Evolutionary conservation across 352 stramenopile species (phyloP).

Genomic region (Phytopythium montanum): DNA sequence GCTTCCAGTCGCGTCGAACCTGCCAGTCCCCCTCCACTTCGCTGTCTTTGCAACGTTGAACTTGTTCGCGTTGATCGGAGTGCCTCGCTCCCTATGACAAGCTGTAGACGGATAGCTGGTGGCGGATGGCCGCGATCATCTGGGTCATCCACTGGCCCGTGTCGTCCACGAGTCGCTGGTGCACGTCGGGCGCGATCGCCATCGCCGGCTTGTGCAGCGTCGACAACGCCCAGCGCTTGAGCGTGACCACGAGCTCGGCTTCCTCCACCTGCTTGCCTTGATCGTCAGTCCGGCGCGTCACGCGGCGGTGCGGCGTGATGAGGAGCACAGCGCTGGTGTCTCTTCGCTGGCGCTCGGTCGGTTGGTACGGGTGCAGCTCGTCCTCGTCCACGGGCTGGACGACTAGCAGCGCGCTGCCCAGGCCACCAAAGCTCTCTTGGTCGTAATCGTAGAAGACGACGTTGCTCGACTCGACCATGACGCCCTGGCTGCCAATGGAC

Average conservation of each 20-base stretch:
- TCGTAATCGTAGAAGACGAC: slow-evolving; percentile 18
- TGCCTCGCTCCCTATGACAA: slow-evolving; percentile 8
- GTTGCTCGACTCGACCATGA: slow-evolving; percentile 23
- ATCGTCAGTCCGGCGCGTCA: neutral
- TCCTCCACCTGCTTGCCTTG: slow-evolving; percentile 9
- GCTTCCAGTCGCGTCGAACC: neutral
- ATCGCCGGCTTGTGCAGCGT: slow-evolving; percentile 27
- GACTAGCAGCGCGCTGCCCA: slow-evolving; percentile 5
- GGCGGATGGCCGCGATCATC: slow-evolving; percentile 6
- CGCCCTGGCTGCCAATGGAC: slow-evolving; percentile 15
- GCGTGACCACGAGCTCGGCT: slow-evolving; percentile 24
- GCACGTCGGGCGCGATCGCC: slow-evolving; percentile 13
- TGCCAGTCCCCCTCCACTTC: neutral
- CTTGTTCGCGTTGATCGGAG: neutral
- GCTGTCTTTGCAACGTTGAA: neutral
- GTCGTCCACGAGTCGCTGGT: slow-evolving; percentile 5
- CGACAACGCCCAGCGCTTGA: slow-evolving; percentile 25
- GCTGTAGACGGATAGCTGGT: slow-evolving; percentile 8
- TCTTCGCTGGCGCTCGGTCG: slow-evolving; percentile 23
- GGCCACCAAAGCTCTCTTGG: slow-evolving; percentile 4
- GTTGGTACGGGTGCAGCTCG: slow-evolving; percentile 32
- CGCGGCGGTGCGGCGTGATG: slow-evolving; percentile 13
- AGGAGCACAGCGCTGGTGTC: slow-evolving; percentile 30
- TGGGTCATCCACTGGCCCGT: slow-evolving; percentile 9
- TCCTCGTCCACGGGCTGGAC: slow-evolving; percentile 28